These are phyloP conservation scores for Gossypium raimondii DNA, from an alignment of 345 rosid species.

Conservation along the genomic window DNA sequence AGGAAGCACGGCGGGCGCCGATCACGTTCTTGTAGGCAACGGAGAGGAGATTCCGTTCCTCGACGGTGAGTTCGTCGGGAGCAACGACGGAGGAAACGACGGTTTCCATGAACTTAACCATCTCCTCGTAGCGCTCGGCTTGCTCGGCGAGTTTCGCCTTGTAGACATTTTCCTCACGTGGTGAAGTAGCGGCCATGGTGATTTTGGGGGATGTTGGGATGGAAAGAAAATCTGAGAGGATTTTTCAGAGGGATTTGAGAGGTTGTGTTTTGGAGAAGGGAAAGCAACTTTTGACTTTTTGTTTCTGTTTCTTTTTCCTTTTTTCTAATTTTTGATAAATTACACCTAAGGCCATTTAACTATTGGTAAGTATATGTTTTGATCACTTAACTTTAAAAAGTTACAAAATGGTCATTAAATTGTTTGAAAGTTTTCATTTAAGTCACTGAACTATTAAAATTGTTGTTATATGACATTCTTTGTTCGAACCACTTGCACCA, in stretches of 20 bases:
- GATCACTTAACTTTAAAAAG: too few relatives aligned
- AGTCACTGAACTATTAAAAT: too few relatives aligned
- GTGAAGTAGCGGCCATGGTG: background rate
- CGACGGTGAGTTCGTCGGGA: background rate
- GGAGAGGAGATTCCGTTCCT: background rate
- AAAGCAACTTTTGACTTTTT: background rate
- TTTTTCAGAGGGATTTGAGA: background rate
- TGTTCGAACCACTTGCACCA: too few relatives aligned
- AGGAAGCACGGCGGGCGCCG: slow-evolving; percentile 7
- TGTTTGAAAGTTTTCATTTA: too few relatives aligned
- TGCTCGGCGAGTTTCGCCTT: slow-evolving; percentile 8
- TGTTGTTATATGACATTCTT: too few relatives aligned
- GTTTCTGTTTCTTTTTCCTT: too few relatives aligned
- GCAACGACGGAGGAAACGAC: background rate
- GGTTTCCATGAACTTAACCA: slow-evolving; percentile 1
- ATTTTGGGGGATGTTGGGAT: background rate
- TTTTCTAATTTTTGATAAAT: too few relatives aligned
- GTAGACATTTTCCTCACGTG: slow-evolving; percentile 1
- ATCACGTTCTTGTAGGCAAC: slow-evolving; percentile 7
- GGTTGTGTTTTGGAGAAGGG: background rate
- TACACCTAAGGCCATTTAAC: too few relatives aligned
- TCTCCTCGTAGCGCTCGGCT: slow-evolving; percentile 9
- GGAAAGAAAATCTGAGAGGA: background rate
- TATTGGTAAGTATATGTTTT: too few relatives aligned
- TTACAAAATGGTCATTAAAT: too few relatives aligned